Base-by-base conservation (phyloP, 2,329 filamentous ascomycete species). In the Niveomyces coronatus region DNA sequence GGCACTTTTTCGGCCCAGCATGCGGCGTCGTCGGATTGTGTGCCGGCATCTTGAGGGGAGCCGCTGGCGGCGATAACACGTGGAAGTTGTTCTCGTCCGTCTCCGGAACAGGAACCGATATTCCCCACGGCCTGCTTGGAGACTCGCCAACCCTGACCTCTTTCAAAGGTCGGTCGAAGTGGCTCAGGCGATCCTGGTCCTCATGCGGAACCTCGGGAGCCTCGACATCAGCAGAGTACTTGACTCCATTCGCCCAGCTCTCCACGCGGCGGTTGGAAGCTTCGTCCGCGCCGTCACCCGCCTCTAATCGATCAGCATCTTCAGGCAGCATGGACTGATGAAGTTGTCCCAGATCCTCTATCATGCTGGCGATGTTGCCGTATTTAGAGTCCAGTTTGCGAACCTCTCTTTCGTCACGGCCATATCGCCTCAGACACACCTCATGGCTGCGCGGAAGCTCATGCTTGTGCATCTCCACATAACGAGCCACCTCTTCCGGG, bases 401-500 rank as follows among this genome's bases (percentile, higher is more conserved):
- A 53, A 94, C 84, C 52, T 88, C 84, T 45, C 83, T 75, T 49
- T 89, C 82, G 52, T 88, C 89, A 58, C 77, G 82, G 61, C 94
- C 85, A 55, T 94, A 94, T 41, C 88, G 76, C 53, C 84, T 80
- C 44, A 96, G 79, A 58, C 89, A 96, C 31, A 95, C 76, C 55
- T 93, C 86, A 60, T 96, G 89, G 56, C 87, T 95, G 50, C 89
- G 77, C 9, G 89, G 89, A 38, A 96, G 74, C 58, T 94, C 84
- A 60, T 96, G 88, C 58, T 95, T 95, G 64, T 95, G 88, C 37
- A 80, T 87, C 57, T 95, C 85, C 53, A 96, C 86, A 57, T 94
- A 96, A 52, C 83, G 77, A 11, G 89, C 89, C 44, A 96, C 81
- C 55, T 95, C 88, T 63, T 94, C 85, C 2, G 89, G 85, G 3